A percentile compares a stretch with the other conserved stretches of the same genome.
Conservation (phyloP, 2,329 filamentous ascomycete species). For the Botryotinia calthae region DNA sequence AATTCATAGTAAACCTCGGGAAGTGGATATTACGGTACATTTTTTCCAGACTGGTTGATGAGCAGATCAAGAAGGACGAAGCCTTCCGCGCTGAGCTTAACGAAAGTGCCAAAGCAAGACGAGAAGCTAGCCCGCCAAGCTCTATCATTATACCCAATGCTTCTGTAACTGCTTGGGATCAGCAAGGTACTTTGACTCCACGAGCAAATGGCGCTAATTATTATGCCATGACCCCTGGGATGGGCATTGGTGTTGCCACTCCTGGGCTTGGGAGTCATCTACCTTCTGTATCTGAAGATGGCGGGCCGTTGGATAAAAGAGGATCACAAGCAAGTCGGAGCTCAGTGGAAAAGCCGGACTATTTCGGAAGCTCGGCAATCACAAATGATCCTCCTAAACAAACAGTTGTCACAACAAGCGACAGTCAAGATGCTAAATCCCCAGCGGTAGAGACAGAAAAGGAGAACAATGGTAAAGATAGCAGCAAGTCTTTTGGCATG, state of each 20-base stretch:
- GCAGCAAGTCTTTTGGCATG: conserved; percentile 70
- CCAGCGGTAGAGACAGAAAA: conserved; percentile 47
- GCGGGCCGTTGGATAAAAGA: conserved; percentile 53
- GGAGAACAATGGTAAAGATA: conserved; percentile 59
- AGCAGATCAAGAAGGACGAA: conserved; percentile 82
- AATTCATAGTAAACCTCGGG: conserved; percentile 79
- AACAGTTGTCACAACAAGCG: conserved; percentile 45
- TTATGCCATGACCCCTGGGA: conserved; percentile 64
- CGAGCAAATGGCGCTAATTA: conserved; percentile 58
- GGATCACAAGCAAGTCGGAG: conserved; percentile 55
- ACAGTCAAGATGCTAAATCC: conserved; percentile 46
- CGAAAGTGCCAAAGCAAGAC: conserved; percentile 55
- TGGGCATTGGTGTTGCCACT: conserved; percentile 76
- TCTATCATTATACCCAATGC: conserved; percentile 57
- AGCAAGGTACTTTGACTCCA: conserved; percentile 55
- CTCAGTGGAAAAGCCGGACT: conserved; percentile 67
- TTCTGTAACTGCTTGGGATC: conserved; percentile 34
- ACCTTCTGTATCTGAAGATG: conserved; percentile 50
- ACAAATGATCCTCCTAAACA: conserved; percentile 47
- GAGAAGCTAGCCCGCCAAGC: conserved; percentile 53
- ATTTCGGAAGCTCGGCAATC: conserved; percentile 66
- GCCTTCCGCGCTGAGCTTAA: conserved; percentile 67
- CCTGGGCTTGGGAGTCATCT: conserved; percentile 48
- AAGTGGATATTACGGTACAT: conserved; percentile 95
- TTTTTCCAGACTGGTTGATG: conserved; percentile 84